Percentiles rank a stretch among this genome's conserved stretches.
Conservation (phyloP, 495 filamentous ascomycete species). For the Hypoxylon subgilvum region DNA sequence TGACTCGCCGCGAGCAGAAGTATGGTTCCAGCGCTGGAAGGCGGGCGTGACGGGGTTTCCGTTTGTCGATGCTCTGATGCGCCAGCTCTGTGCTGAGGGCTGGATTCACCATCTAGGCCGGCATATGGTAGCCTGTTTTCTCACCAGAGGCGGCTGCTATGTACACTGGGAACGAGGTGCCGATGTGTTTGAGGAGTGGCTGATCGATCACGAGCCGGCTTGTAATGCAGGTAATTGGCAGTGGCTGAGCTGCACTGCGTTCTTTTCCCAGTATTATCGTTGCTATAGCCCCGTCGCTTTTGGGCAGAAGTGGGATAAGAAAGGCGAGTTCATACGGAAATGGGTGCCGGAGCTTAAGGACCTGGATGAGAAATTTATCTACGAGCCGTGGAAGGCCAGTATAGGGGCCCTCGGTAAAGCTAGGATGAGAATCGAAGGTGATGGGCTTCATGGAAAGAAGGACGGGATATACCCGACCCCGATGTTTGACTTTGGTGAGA, state of each 20-base stretch:
- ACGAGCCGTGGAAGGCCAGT: slow-evolving; percentile 74
- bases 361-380: slow-evolving; percentile 70
- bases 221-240: slow-evolving; percentile 77
- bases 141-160: slow-evolving; percentile 75
- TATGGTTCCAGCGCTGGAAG: slow-evolving; percentile 70
- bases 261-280: slow-evolving; percentile 68
- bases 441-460: slow-evolving; percentile 46
- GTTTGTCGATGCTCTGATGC: slow-evolving; percentile 77
- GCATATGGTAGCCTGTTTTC: slow-evolving; percentile 74
- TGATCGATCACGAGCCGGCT: slow-evolving; percentile 73
- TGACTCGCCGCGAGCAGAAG: slow-evolving; percentile 61
- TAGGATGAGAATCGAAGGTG: slow-evolving; percentile 61
- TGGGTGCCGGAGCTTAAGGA: slow-evolving; percentile 67
- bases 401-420: slow-evolving; percentile 65
- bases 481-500: slow-evolving; percentile 72
- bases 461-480: slow-evolving; percentile 65
- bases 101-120: slow-evolving; percentile 79
- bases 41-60: slow-evolving; percentile 71
- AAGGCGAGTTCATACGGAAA: slow-evolving; percentile 62
- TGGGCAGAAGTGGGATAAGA: slow-evolving; percentile 69
- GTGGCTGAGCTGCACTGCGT: slow-evolving; percentile 76
- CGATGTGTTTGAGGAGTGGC: slow-evolving; percentile 73
- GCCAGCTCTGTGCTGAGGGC: slow-evolving; percentile 69
- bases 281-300: slow-evolving; percentile 72
- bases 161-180: slow-evolving; percentile 75